Evolutionary conservation across 2,329 filamentous ascomycete genomes (phyloP).

Genomic region (Phialophora verrucosa): DNA sequence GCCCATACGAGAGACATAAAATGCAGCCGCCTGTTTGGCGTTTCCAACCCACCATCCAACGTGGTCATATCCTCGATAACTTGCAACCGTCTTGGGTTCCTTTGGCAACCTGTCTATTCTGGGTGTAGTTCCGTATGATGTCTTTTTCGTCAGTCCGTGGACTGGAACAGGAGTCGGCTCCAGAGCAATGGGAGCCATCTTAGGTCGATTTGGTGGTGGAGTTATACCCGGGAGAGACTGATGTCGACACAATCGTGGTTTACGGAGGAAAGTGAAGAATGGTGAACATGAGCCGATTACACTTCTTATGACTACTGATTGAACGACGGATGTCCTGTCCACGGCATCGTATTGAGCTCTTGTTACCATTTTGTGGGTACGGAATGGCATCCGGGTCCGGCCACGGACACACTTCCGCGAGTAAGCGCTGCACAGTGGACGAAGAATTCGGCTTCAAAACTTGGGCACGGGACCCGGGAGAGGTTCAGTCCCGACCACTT

Average conservation of each 20-base stretch:
- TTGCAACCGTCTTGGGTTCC: constrained; percentile 25
- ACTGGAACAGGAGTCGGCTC: constrained; percentile 23
- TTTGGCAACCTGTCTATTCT: constrained; percentile 19
- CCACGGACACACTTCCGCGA: background rate
- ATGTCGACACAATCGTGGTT: background rate
- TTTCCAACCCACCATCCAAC: constrained; percentile 97
- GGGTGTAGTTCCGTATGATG: constrained; percentile 13
- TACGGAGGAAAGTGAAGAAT: background rate
- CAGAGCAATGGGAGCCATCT: constrained; percentile 36
- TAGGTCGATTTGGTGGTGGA: background rate
- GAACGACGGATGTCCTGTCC: background rate
- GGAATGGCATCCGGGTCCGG: background rate
- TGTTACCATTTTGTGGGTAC: background rate
- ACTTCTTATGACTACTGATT: background rate
- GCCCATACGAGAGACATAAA: constrained; percentile 86
- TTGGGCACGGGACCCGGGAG: background rate
- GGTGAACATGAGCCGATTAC: background rate
- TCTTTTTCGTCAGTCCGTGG: constrained; percentile 21
- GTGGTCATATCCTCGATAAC: constrained; percentile 85
- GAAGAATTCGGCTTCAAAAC: background rate
- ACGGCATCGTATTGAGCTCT: background rate
- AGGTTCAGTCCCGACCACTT: background rate
- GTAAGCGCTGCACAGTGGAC: background rate
- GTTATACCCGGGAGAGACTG: background rate
- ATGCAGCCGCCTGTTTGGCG: constrained; percentile 90